phyloP scores from a whole-genome alignment of 306 rosid genomes.

The Vachellia collinsii region DNA sequence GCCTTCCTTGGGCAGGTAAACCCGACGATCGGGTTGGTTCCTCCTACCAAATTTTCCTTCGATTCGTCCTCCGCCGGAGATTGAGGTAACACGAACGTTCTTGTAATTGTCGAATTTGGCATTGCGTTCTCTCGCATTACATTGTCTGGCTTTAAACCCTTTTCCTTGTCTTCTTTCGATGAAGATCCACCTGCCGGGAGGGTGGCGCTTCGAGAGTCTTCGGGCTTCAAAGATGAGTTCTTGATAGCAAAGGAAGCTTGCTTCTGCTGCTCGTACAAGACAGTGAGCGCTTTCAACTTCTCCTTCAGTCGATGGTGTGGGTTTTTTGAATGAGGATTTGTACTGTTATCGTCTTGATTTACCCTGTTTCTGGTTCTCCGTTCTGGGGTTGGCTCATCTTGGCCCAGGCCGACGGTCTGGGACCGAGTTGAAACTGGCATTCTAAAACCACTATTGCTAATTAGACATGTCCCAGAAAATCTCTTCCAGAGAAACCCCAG shows the following conservation, averaged over 20 bases:
- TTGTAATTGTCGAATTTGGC: conserved; percentile 60
- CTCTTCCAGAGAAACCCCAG: conserved; percentile 9
- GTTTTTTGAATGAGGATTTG: conserved; percentile 49
- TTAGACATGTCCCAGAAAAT: conserved; percentile 50
- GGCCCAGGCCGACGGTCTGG: conserved; percentile 41
- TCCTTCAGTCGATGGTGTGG: conserved; percentile 93
- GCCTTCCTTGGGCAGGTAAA: conserved; percentile 65
- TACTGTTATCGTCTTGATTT: conserved; percentile 42
- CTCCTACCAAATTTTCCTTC: conserved; percentile 60
- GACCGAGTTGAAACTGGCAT: conserved; percentile 97
- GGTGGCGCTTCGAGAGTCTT: conserved; percentile 43
- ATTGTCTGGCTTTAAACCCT: conserved; percentile 23
- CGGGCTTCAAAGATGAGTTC: conserved; percentile 43
- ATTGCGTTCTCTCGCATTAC: conserved; percentile 74
- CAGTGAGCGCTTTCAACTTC: conserved; percentile 81
- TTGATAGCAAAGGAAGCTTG: conserved; percentile 67
- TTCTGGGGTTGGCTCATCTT: conserved; percentile 38
- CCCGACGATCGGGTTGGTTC: conserved; percentile 62
- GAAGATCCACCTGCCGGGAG: conserved; percentile 39
- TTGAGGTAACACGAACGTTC: conserved; percentile 69
- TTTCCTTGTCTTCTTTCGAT: conserved; percentile 40
- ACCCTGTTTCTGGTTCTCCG: conserved; percentile 38
- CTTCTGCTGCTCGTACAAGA: conserved; percentile 86
- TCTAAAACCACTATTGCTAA: conserved; percentile 30
- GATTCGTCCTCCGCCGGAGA: conserved; percentile 56